phyloP scores from a whole-genome alignment of 2,329 filamentous ascomycete species.

The Fusarium secorum region DNA sequence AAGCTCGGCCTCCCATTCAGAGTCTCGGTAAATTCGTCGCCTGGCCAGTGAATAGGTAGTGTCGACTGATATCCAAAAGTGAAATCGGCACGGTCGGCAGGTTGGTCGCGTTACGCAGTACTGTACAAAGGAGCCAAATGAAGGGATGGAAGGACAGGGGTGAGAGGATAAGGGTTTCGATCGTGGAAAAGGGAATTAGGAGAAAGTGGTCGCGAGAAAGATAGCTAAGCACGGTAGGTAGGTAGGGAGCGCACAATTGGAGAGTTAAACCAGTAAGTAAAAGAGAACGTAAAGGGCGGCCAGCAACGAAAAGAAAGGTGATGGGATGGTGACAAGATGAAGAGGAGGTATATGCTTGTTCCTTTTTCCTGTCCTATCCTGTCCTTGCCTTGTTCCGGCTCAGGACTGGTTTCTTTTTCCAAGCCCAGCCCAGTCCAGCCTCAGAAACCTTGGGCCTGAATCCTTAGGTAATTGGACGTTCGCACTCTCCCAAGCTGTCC shows the following conservation, averaged over 20 bases:
- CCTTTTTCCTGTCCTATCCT: slow-evolving; percentile 29
- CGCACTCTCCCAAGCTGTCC: slow-evolving; percentile 12
- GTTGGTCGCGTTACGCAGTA: slow-evolving; percentile 39
- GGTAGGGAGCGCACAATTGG: slow-evolving; percentile 19
- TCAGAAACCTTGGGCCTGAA: slow-evolving; percentile 23
- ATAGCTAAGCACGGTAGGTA: slow-evolving; percentile 10
- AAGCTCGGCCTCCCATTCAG: slow-evolving; percentile 8
- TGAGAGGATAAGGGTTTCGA: slow-evolving; percentile 16
- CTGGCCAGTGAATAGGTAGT: slow-evolving; percentile 7
- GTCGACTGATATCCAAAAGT: slow-evolving; percentile 27
- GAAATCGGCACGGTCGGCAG: slow-evolving; percentile 38
- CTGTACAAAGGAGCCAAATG: slow-evolving; percentile 35
- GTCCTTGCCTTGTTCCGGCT: slow-evolving; percentile 14
- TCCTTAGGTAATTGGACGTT: slow-evolving; percentile 29
- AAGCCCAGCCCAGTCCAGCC: slow-evolving; percentile 6
- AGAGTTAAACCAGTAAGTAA: slow-evolving; percentile 9
- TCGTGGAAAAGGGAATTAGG: slow-evolving; percentile 18
- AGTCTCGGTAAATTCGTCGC: not conserved
- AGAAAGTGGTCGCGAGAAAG: slow-evolving; percentile 22
- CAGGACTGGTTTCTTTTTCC: slow-evolving; percentile 20
- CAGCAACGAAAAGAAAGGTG: slow-evolving; percentile 35
- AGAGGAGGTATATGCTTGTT: slow-evolving; percentile 33
- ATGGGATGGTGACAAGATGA: slow-evolving; percentile 18
- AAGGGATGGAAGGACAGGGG: slow-evolving; percentile 22
- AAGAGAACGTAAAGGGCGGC: slow-evolving; percentile 30